These are phyloP conservation scores for Zalerion maritima DNA, from an alignment of 495 filamentous ascomycete species.

Conservation along the genomic window DNA sequence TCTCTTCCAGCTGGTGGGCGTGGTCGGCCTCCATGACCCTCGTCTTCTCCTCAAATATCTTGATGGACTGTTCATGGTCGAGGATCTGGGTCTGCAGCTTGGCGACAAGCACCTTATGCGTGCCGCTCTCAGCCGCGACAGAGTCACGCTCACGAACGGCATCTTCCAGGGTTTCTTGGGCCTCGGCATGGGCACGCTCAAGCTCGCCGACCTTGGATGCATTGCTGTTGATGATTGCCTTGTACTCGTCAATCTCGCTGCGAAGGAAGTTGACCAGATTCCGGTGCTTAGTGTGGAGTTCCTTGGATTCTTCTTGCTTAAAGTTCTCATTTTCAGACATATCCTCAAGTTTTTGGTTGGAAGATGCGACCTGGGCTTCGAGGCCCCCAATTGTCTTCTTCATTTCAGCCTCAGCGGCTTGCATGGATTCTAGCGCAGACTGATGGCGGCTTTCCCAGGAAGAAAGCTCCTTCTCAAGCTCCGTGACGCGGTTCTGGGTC, in stretches of 20 bases:
- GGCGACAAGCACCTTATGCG: constrained; percentile 36
- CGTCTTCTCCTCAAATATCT: constrained; percentile 32
- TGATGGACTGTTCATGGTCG: constrained; percentile 35
- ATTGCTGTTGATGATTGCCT: constrained; percentile 49
- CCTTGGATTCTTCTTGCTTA: constrained; percentile 16
- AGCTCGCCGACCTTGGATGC: constrained; percentile 47
- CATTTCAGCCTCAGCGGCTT: constrained; percentile 58
- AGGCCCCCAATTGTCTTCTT: constrained; percentile 56
- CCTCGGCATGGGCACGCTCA: constrained; percentile 46
- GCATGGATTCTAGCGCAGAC: constrained; percentile 52
- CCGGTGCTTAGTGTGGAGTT: constrained; percentile 39
- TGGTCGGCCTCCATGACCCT: constrained; percentile 29
- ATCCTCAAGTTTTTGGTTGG: constrained; percentile 23
- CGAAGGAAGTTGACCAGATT: constrained; percentile 52
- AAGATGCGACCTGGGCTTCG: constrained; percentile 35
- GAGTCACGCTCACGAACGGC: constrained; percentile 30
- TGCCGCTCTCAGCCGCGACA: constrained; percentile 27
- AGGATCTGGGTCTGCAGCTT: constrained; percentile 44
- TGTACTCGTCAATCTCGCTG: constrained; percentile 65
- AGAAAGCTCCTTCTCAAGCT: constrained; percentile 61
- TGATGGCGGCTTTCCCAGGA: constrained; percentile 66
- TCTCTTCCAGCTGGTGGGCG: constrained; percentile 32
- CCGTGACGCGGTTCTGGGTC: constrained; percentile 48
- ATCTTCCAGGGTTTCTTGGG: constrained; percentile 42
- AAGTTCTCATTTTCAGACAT: constrained; percentile 10